Evolutionary conservation across 2,329 filamentous ascomycete genomes (phyloP), one percentile per base, ranked within the genome.

Genomic region (Pyrenophora teres): DNA sequence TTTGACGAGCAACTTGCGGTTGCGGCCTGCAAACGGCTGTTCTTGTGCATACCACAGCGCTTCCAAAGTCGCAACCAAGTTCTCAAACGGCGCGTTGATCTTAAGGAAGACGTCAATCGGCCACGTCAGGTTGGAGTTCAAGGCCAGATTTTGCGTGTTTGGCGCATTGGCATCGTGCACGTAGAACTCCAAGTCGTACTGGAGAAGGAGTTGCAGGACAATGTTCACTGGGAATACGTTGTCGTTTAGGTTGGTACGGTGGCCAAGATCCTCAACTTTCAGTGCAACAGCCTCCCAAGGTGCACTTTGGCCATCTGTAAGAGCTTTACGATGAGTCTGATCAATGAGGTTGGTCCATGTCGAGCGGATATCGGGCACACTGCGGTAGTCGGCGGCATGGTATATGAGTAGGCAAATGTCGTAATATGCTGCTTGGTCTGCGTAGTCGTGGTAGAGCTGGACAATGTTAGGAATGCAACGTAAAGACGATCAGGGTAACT

Each of bases 401-500:
- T 92, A 97, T 67, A 99, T 96, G 53, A 93, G 81, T 7, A 99
- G 83, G 70, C 90, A 96, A 43, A 99, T 83, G 70, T 97, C 94
- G 76, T 92, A 93, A 80, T 99, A 99, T 42, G 86, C 88, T 2
- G 91, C 94, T 67, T 90, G 87, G 68, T 97, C 92, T 48, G 92
- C 91, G 66, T 92, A 99, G 57, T 86, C 80, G 70, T 97, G 96
- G 77, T 91, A 99, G n/a, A 99, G 85, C 86, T 95, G 67, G 3
- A 23, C 8, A 19, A 21, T 18, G 57, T 69, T 57, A 70, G 57
- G 37, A 50, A 37, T 9, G 4, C 10, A 10, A 30, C 13, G 5
- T 12, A n/a, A 16, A 19, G 5, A 8, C 16, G 12, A 13, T 10
- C 4, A 6, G 35, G 12, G 12, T 32, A 54, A 80, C 87, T 78